A percentile compares a stretch with the other conserved stretches of the same genome.
Evolutionary conservation across 345 rosid genomes (phyloP).

Genomic region (Euphorbia lathyris): DNA sequence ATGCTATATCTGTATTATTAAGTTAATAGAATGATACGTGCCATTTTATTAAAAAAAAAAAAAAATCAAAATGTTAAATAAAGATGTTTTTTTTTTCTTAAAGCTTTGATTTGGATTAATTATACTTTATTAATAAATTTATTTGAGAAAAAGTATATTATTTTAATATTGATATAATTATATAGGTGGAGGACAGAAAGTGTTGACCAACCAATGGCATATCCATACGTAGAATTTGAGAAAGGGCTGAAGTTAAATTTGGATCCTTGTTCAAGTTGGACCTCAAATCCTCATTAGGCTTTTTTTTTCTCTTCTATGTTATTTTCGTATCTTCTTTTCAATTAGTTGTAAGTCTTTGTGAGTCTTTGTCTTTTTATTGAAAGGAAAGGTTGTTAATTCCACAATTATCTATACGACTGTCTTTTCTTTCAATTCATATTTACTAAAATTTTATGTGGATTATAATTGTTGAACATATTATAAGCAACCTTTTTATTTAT

Average conservation of each 20-base stretch:
- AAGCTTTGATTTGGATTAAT: neutral
- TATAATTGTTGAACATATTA: conserved; percentile 10
- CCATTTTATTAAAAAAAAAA: too few species aligned
- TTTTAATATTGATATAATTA: neutral
- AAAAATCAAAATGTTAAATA: too few species aligned
- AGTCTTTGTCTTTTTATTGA: neutral
- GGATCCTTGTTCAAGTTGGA: conserved; percentile 17
- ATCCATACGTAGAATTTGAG: conserved; percentile 50
- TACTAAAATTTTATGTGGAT: conserved; percentile 10
- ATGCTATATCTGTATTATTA: too few species aligned
- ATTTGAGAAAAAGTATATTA: neutral
- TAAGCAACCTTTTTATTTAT: neutral
- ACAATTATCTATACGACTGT: neutral
- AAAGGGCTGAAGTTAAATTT: conserved; percentile 37
- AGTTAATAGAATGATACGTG: too few species aligned
- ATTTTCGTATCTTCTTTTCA: neutral
- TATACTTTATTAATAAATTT: neutral
- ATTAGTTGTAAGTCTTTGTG: too few species aligned
- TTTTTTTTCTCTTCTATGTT: neutral
- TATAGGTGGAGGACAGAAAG: conserved; percentile 43
- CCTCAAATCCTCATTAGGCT: neutral
- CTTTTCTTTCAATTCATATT: neutral
- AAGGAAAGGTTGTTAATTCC: conserved; percentile 6
- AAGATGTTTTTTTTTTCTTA: too few species aligned
- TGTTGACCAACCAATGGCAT: conserved; percentile 39